phyloP scores from a whole-genome alignment of 257 asterid species.

The Petunia axillaris region DNA sequence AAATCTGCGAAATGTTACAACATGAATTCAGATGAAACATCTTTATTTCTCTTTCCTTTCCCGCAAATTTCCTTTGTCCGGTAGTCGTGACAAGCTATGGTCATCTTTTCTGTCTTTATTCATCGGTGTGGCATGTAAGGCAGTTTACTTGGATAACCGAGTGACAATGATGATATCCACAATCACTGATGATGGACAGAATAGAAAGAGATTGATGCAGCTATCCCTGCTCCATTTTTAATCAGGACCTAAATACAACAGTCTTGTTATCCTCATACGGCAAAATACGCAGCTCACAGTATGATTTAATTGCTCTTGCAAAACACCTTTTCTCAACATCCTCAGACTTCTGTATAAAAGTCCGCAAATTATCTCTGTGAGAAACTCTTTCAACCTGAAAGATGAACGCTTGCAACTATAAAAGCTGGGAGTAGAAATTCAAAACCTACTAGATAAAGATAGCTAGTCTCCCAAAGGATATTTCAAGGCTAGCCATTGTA shows the following conservation, averaged over 20 bases:
- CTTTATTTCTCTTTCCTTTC: not conserved
- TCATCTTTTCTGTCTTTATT: not conserved
- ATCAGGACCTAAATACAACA: constrained; percentile 64
- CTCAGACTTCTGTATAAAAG: constrained; percentile 85
- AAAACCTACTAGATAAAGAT: not conserved
- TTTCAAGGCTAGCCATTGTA: not conserved
- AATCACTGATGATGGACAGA: not conserved
- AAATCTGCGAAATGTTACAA: not conserved
- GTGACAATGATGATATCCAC: not conserved
- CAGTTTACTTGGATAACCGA: not conserved
- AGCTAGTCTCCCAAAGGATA: constrained; percentile 6
- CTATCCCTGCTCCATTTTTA: not conserved
- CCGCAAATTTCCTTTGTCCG: not conserved
- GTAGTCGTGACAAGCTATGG: not conserved
- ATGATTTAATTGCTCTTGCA: constrained; percentile 82
- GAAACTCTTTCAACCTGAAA: constrained; percentile 95
- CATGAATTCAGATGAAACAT: constrained; percentile 4
- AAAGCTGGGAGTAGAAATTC: not conserved
- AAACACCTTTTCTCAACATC: constrained; percentile 92
- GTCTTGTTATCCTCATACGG: constrained; percentile 77
- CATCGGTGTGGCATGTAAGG: not conserved
- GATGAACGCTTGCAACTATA: constrained; percentile 14
- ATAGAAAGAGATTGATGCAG: constrained; percentile 5
- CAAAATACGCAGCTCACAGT: constrained; percentile 88
- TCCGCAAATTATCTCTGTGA: constrained; percentile 75